A percentile compares a stretch with the other conserved stretches of the same genome.
phyloP scores from a whole-genome alignment of 331 rosid genomes.

The Phaseolus coccineus region DNA sequence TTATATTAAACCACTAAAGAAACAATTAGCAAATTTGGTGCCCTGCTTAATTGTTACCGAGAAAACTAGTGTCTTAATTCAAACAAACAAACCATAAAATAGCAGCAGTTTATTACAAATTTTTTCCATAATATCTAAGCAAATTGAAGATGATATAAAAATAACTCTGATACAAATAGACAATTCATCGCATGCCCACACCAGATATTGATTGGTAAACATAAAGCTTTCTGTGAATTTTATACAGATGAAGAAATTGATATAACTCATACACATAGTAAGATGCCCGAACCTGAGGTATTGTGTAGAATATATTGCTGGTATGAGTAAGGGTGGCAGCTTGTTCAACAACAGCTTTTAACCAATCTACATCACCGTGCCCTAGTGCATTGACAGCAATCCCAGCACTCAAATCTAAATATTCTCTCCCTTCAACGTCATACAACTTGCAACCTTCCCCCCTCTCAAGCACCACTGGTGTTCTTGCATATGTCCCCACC shows the following conservation, averaged over 20 bases:
- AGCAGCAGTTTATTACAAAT: background rate
- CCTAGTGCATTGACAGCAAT: slow-evolving; percentile 89
- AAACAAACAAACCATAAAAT: background rate
- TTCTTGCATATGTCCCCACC: slow-evolving; percentile 75
- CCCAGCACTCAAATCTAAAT: slow-evolving; percentile 76
- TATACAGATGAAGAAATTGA: background rate
- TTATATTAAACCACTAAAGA: background rate
- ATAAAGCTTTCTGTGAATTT: slow-evolving; percentile 16
- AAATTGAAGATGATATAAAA: slow-evolving; percentile 11
- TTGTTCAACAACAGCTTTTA: slow-evolving; percentile 74
- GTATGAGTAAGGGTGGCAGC: slow-evolving; percentile 75
- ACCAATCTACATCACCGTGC: slow-evolving; percentile 80
- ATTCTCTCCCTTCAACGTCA: slow-evolving; percentile 74
- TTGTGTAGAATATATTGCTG: slow-evolving; percentile 77
- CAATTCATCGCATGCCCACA: background rate
- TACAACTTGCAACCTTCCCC: slow-evolving; percentile 73
- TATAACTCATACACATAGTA: background rate
- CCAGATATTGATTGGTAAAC: slow-evolving; percentile 58
- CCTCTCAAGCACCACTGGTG: slow-evolving; percentile 65
- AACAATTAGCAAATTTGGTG: background rate
- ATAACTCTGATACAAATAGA: background rate
- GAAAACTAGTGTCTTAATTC: background rate
- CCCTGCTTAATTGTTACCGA: background rate
- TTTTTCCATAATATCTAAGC: background rate
- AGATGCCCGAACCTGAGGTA: slow-evolving; percentile 70